phyloP scores from a whole-genome alignment of 2,329 filamentous ascomycete species.

The Aspergillus viridinutans region DNA sequence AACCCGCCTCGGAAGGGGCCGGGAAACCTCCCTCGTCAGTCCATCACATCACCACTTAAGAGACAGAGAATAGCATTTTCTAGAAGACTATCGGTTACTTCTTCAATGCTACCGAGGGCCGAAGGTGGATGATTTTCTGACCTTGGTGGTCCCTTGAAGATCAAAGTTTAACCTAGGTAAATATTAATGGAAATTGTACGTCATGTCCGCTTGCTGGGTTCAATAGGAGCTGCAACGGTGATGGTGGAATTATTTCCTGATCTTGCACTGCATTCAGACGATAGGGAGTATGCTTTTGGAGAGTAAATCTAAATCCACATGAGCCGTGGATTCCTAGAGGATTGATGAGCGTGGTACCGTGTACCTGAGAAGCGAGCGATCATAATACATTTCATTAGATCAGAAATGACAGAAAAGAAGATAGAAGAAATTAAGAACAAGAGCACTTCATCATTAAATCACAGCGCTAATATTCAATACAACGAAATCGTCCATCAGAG shows the following conservation, averaged over 20 bases:
- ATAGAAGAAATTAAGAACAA: background rate
- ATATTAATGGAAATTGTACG: background rate
- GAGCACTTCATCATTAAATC: conserved; percentile 1
- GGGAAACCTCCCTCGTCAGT: background rate
- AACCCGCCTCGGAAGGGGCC: background rate
- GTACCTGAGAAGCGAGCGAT: no score
- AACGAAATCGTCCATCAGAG: background rate
- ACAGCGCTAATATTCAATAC: conserved; percentile 10
- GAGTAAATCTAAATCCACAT: background rate
- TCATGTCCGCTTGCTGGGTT: background rate
- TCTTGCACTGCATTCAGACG: background rate
- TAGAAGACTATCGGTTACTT: background rate
- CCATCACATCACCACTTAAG: background rate
- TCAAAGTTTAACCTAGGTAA: background rate
- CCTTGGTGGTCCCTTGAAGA: background rate
- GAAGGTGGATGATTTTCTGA: background rate
- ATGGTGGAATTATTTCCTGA: background rate
- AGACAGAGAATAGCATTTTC: background rate
- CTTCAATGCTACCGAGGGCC: background rate
- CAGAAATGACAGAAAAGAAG: background rate
- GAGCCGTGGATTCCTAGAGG: background rate
- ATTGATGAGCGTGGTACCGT: no score
- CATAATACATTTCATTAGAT: background rate
- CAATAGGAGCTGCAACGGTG: background rate
- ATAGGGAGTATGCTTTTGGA: background rate